These are phyloP conservation scores for Coemansia sp. DNA, from an alignment of 192 early-diverging fungal genomes.

Conservation along the genomic window DNA sequence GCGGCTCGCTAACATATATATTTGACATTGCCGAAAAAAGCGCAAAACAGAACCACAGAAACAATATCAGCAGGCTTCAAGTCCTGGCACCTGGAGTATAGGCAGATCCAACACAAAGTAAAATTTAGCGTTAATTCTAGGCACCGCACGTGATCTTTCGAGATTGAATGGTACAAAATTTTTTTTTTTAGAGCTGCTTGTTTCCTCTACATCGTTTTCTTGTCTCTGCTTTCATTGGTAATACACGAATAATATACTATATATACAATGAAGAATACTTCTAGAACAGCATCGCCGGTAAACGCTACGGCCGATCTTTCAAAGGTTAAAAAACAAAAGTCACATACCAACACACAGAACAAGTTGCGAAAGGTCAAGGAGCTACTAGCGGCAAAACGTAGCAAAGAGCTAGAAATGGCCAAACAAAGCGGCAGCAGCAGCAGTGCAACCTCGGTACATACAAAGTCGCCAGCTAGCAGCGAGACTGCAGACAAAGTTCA, in stretches of 20 bases:
- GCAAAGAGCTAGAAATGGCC: neutral
- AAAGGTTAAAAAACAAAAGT: conserved; percentile 16
- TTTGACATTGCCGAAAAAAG: conserved; percentile 29
- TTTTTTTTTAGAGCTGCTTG: neutral
- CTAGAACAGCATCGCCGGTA: neutral
- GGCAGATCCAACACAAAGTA: neutral
- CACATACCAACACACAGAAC: conserved; percentile 7
- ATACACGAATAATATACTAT: neutral
- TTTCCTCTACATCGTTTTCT: neutral
- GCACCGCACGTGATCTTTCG: neutral
- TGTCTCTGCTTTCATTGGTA: too few relatives aligned
- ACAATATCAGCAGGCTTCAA: neutral
- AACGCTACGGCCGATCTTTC: neutral
- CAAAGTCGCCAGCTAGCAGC: too few relatives aligned
- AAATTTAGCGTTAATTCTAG: neutral
- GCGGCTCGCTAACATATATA: conserved; percentile 48
- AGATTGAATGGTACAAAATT: neutral
- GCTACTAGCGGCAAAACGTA: conserved; percentile 14
- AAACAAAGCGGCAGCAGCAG: neutral
- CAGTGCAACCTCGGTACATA: neutral
- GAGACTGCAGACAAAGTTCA: neutral
- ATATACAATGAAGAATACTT: neutral
- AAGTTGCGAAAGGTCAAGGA: conserved; percentile 34
- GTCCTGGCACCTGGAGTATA: too few relatives aligned
- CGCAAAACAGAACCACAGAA: neutral